phyloP scores from a whole-genome alignment of 768 basidiomycete species.

The Phlebiopsis flavidoalba region DNA sequence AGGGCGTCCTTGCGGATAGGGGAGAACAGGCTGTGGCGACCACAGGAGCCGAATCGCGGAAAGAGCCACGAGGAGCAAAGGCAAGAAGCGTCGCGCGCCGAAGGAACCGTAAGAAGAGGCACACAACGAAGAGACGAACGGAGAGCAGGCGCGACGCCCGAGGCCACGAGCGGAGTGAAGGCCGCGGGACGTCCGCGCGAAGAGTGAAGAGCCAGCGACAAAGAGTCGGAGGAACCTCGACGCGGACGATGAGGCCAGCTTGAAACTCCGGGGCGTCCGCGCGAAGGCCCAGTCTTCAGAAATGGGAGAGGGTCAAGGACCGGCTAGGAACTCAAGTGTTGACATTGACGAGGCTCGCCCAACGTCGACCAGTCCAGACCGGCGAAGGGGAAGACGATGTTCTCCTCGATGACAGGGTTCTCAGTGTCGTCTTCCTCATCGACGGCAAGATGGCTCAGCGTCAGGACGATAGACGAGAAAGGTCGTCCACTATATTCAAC shows the following conservation, averaged over 20 bases:
- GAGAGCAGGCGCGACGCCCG: background rate
- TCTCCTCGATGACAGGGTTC: background rate
- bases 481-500: background rate
- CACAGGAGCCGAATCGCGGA: background rate
- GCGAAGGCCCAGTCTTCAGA: background rate
- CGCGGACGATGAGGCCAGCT: background rate
- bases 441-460: background rate
- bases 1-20: background rate
- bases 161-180: background rate
- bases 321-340: background rate
- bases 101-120: background rate
- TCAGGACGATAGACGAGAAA: background rate
- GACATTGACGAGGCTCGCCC: background rate
- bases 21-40: background rate
- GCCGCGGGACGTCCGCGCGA: background rate
- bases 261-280: background rate
- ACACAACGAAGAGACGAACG: background rate
- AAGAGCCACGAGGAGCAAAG: background rate
- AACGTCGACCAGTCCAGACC: background rate
- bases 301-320: background rate
- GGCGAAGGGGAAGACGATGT: background rate
- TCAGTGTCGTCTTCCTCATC: background rate
- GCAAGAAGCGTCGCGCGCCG: background rate
- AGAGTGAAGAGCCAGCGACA: background rate
- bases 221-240: background rate